Evolutionary conservation across 192 early-diverging fungal species (phyloP).

Genomic region (Podila verticillata): DNA sequence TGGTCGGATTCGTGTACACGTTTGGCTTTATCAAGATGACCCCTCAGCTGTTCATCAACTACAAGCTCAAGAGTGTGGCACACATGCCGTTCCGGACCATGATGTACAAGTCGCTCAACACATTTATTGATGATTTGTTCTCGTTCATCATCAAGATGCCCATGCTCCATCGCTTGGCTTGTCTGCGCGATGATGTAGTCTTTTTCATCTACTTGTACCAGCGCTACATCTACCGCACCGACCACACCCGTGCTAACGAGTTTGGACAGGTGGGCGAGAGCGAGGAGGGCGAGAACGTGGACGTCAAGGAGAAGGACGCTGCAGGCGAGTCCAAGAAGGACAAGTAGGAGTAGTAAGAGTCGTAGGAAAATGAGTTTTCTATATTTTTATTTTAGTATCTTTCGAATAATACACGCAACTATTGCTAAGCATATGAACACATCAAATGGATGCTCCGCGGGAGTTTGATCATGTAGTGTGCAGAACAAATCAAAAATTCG

Average conservation of each 20-base stretch:
- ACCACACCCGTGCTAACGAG: conserved; percentile 88
- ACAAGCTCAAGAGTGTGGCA: conserved; percentile 83
- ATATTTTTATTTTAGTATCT: too few relatives aligned
- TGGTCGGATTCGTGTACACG: conserved; percentile 92
- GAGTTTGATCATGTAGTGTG: too few relatives aligned
- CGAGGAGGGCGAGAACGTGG: conserved; percentile 48
- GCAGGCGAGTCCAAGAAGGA: conserved; percentile 47
- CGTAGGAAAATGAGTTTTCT: too few relatives aligned
- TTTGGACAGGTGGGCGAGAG: conserved; percentile 80
- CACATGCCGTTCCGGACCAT: conserved; percentile 96
- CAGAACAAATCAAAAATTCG: too few relatives aligned
- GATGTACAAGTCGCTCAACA: conserved; percentile 86
- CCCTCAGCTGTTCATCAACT: conserved; percentile 93
- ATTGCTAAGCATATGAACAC: too few relatives aligned
- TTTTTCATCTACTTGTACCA: conserved; percentile 91
- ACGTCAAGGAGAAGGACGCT: conserved; percentile 5
- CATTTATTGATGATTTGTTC: conserved; percentile 88
- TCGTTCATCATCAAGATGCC: conserved; percentile 97
- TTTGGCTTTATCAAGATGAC: conserved; percentile 89
- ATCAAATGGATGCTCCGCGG: too few relatives aligned
- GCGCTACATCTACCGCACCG: conserved; percentile 81
- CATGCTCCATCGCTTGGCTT: conserved; percentile 84
- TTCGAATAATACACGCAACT: too few relatives aligned
- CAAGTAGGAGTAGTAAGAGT: conserved; percentile 38
- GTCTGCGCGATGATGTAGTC: conserved; percentile 86